Evolutionary conservation across 1,139 yeast species (phyloP).

Genomic region (Saccharomyces hybrid): DNA sequence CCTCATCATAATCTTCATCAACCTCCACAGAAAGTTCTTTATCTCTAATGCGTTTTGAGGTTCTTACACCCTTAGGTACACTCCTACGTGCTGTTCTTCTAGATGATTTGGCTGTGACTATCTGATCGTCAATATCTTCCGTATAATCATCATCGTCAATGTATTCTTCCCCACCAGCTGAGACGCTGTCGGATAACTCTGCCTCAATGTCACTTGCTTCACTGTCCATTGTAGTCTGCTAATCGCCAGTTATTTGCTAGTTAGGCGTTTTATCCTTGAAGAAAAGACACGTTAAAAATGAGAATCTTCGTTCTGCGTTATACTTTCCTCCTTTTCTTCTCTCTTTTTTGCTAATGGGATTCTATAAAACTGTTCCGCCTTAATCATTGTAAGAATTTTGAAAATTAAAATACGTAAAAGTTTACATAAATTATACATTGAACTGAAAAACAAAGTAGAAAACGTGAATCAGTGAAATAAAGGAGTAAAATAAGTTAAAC

Average conservation of each 20-base stretch:
- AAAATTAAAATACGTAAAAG: not conserved
- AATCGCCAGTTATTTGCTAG: not conserved
- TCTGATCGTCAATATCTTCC: constrained; percentile 11
- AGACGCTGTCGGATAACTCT: constrained; percentile 6
- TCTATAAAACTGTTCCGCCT: not conserved
- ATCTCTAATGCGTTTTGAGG: not conserved
- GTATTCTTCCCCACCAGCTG: constrained; percentile 13
- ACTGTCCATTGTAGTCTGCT: constrained; percentile 8
- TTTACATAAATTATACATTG: not conserved
- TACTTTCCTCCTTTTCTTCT: not conserved
- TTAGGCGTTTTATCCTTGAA: not conserved
- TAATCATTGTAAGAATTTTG: not conserved
- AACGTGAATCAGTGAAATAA: not conserved
- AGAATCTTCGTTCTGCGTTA: not conserved
- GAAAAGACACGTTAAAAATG: not conserved
- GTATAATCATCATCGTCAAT: constrained; percentile 14
- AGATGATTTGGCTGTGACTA: not conserved
- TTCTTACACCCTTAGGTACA: not conserved
- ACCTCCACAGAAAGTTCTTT: not conserved
- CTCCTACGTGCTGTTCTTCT: not conserved
- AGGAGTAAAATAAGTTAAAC: not conserved
- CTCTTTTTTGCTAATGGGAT: not conserved
- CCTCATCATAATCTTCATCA: constrained; percentile 6
- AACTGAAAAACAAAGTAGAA: not conserved
- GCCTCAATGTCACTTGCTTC: constrained; percentile 11